Evolutionary conservation across 2,329 filamentous ascomycete species (phyloP).

Genomic region (Fusarium sp.): DNA sequence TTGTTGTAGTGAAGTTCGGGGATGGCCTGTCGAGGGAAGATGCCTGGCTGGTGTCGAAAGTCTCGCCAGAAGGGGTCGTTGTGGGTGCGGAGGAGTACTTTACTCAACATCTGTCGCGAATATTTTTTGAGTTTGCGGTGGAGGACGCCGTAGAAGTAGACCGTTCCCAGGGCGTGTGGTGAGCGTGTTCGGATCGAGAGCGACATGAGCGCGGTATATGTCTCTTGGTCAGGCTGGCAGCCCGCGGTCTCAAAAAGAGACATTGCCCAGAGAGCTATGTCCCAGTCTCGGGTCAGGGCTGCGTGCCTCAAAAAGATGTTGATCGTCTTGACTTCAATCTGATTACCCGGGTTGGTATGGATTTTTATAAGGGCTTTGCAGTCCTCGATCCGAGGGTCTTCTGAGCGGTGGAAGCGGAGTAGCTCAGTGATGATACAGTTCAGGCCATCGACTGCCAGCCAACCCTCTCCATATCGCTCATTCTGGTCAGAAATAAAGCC

Average conservation of each 20-base stretch:
- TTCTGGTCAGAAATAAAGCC: slow-evolving; percentile 54
- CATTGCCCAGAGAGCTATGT: slow-evolving; percentile 46
- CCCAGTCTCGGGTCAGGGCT: slow-evolving; percentile 43
- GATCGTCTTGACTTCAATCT: slow-evolving; percentile 47
- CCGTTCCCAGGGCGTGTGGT: slow-evolving; percentile 44
- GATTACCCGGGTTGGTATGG: slow-evolving; percentile 36
- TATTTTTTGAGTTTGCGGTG: slow-evolving; percentile 43
- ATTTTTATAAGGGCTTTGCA: slow-evolving; percentile 44
- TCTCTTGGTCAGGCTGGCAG: slow-evolving; percentile 43
- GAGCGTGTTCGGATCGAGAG: slow-evolving; percentile 49
- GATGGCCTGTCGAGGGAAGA: slow-evolving; percentile 45
- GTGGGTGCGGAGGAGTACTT: slow-evolving; percentile 42
- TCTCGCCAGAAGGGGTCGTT: slow-evolving; percentile 42
- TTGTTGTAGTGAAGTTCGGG: slow-evolving; percentile 30
- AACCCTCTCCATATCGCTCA: slow-evolving; percentile 56
- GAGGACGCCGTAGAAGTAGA: slow-evolving; percentile 48
- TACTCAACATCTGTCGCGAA: slow-evolving; percentile 39
- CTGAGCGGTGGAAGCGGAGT: slow-evolving; percentile 49
- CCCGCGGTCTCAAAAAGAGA: slow-evolving; percentile 33
- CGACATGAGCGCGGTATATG: slow-evolving; percentile 52
- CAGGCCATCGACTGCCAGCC: slow-evolving; percentile 52
- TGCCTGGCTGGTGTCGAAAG: slow-evolving; percentile 32
- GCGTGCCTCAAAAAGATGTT: slow-evolving; percentile 52
- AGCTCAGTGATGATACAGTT: slow-evolving; percentile 55
- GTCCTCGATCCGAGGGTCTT: slow-evolving; percentile 39